phyloP scores from a whole-genome alignment of 1,284 basidiomycete genomes.

The Coniferiporia weirii region DNA sequence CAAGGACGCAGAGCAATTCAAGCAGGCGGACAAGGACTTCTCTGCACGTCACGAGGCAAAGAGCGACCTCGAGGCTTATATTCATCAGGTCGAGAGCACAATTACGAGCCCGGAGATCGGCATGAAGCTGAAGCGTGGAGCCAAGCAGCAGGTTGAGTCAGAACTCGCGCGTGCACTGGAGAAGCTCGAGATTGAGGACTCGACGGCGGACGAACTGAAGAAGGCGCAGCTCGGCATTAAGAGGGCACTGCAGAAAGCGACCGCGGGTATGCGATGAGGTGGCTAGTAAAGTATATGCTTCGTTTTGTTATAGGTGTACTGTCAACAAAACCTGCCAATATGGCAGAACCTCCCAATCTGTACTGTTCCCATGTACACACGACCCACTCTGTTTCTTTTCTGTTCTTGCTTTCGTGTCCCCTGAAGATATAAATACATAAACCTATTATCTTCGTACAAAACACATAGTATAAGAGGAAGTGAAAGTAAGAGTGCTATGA shows the following conservation, averaged over 20 bases:
- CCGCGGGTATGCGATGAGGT: constrained; percentile 26
- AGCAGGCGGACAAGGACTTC: constrained; percentile 95
- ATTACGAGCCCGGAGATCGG: constrained; percentile 93
- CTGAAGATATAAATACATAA: neutral
- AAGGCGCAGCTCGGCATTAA: constrained; percentile 91
- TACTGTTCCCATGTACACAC: constrained; percentile 11
- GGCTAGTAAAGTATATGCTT: neutral
- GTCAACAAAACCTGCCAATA: constrained; percentile 12
- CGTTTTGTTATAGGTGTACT: constrained; percentile 11
- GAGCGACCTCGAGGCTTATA: constrained; percentile 92
- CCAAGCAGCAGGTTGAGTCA: constrained; percentile 87
- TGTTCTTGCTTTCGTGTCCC: constrained; percentile 1
- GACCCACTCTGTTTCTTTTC: neutral
- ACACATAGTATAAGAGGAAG: neutral
- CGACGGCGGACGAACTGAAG: constrained; percentile 86
- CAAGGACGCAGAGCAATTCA: constrained; percentile 95
- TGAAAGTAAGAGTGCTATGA: constrained; percentile 3
- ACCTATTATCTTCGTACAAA: constrained; percentile 3
- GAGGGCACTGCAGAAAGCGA: constrained; percentile 94
- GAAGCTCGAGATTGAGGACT: constrained; percentile 94
- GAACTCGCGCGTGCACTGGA: constrained; percentile 95
- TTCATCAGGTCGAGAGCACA: constrained; percentile 90
- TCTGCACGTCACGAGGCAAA: constrained; percentile 94
- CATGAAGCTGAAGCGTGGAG: constrained; percentile 95
- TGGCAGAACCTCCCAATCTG: constrained; percentile 3